These are phyloP conservation scores for Floccularia luteovirens DNA, from an alignment of 768 basidiomycete genomes.

Conservation along the genomic window DNA sequence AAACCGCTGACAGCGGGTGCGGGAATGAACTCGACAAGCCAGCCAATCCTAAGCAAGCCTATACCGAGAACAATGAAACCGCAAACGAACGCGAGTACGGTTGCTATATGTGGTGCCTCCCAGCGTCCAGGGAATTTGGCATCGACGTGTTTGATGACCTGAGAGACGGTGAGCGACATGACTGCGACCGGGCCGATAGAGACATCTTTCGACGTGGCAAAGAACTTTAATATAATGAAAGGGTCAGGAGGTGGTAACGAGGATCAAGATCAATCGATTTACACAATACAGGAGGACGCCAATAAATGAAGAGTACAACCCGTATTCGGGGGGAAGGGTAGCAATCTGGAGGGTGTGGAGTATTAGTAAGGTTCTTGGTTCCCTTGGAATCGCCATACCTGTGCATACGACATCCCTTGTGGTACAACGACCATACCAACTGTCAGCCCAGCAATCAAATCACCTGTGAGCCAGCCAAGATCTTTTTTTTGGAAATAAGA, in stretches of 20 bases:
- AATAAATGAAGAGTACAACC: slow-evolving; percentile 90
- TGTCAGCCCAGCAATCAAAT: slow-evolving; percentile 85
- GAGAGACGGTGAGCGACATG: slow-evolving; percentile 85
- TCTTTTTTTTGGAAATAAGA: slow-evolving; percentile 29
- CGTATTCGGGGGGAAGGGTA: slow-evolving; percentile 78
- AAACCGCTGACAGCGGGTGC: slow-evolving; percentile 80
- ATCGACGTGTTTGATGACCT: slow-evolving; percentile 68
- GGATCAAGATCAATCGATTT: slow-evolving; percentile 15
- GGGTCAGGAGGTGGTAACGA: slow-evolving; percentile 1
- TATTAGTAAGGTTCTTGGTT: not conserved
- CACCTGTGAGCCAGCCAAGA: slow-evolving; percentile 75
- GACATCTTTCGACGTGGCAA: slow-evolving; percentile 97
- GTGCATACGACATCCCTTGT: slow-evolving; percentile 87
- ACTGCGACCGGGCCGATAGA: slow-evolving; percentile 99
- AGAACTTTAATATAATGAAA: slow-evolving; percentile 45
- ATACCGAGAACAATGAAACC: slow-evolving; percentile 90
- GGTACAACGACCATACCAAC: slow-evolving; percentile 96
- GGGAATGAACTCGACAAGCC: slow-evolving; percentile 94
- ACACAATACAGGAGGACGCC: slow-evolving; percentile 82
- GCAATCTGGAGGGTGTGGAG: slow-evolving; percentile 50
- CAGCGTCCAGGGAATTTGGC: slow-evolving; percentile 47
- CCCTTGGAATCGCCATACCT: slow-evolving; percentile 27
- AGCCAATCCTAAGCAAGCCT: slow-evolving; percentile 84
- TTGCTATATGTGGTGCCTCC: slow-evolving; percentile 71
- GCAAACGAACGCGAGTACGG: slow-evolving; percentile 74